Evolutionary conservation across 805 yeast genomes (phyloP), one percentile per base, ranked within the genome.

Genomic region (Danielozyma ontarioensis): DNA sequence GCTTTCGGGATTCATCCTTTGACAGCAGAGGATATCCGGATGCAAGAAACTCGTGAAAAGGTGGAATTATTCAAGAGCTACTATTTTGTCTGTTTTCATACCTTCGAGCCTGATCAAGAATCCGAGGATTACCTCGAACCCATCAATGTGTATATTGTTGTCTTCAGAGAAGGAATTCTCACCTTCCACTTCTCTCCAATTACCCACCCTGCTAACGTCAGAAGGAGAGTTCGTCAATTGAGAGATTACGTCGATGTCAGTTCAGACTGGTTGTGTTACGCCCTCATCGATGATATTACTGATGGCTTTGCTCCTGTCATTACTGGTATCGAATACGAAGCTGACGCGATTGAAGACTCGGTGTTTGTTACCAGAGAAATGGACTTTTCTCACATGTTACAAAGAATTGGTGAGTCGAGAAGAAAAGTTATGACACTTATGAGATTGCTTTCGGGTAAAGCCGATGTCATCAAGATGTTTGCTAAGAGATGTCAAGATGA

Each of bases 1-100:
- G 93, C 97, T 0, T 90, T 90, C 59, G 96, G 96, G 7, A 86
- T 90, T 62, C 98, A 90, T 68, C 98, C 98, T 19, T 78, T 90
- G 68, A 90, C 98, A 0, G 88, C 96, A 1, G 98, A 90, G 64
- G 98, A 90, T 78, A 89, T 90, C 44, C 70, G 96, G 36, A 84
- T 87, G 77, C 95, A 89, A 63, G 98, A 90, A 64, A 78, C 96
- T 16, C 88, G 98, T 62, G 98, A 90, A 65, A 90, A 90, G 61
- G 97, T 90, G 19, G 98, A 90, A 62, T 68, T 90, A 41, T 90
- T 90, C 72, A 77, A 79, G 48, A 76, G 77, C 45, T 90, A 90
- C 61, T 90, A 93, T 60, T 88, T 93, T 66, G 95, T 93, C 27
- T 85, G 95, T 72, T 93, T 93, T 76, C 96, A 93, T 58, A 85